Evolutionary conservation across 2,329 filamentous ascomycete genomes (phyloP), one percentile per base, ranked within the genome.

Genomic region (Calycina herbarum): DNA sequence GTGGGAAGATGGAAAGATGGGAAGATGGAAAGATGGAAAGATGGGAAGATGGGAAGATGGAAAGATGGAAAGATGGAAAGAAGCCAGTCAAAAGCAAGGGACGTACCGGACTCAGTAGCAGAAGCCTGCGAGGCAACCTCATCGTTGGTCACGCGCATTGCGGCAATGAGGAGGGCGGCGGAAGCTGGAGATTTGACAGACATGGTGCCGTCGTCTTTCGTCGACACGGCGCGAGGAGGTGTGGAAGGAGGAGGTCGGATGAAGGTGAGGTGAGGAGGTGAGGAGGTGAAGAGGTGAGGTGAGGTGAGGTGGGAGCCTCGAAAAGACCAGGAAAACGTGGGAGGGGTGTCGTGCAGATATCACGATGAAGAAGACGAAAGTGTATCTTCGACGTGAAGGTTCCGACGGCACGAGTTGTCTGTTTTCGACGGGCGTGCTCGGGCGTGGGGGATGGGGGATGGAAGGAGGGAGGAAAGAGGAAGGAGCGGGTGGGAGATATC

Each of bases 291-390:
- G n/a, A 10, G 15, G 8, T 6, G 42, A 45, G 42, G 42, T n/a
- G n/a, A 15, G 17, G 15, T 5, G 48, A 13, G 48, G 3, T 27
- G 48, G 8, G 48, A 54, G 48, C 48, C 48, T 54, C 48, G 20
- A 54, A 54, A 27, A 54, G 48, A 54, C 48, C 48, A 54, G 48
- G 48, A 54, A 54, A 54, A 54, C 48, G 48, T 54, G 48, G 38
- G 38, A 40, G 38, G 27, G n/a, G 20, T 54, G 48, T 54, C 48
- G 48, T 54, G 48, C 24, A 54, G 48, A 54, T 20, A 54, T 54
- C 20, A 54, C 48, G 48, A 54, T 20, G 48, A 27, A 27, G 48
- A 54, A 27, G 48, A 54, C 20, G 48, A 54, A 54, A 54, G 20
- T 54, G 20, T 13, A 54, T 54, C 48, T 54, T 54, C 48, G 48